A percentile compares a stretch with the other conserved stretches of the same genome.
phyloP scores from a whole-genome alignment of 202 grass and related monocot species.

The Saccharum hybrid region DNA sequence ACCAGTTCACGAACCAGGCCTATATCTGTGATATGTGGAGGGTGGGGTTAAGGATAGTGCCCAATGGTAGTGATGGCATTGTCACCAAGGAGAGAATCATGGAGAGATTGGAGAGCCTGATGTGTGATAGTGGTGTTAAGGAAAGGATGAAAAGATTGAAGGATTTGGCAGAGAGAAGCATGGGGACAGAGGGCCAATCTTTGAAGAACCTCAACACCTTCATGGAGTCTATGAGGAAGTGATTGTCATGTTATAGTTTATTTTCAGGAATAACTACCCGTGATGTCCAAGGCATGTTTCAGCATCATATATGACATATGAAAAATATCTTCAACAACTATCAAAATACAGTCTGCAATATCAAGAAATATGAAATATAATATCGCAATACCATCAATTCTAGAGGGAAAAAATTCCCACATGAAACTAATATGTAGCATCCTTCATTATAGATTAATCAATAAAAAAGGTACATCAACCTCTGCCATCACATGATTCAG shows the following conservation, averaged over 20 bases:
- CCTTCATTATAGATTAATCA: no score
- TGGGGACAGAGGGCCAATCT: slow-evolving; percentile 24
- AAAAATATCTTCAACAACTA: no score
- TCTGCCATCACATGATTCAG: no score
- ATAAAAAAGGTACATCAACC: no score
- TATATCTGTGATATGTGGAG: slow-evolving; percentile 53
- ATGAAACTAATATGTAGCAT: no score
- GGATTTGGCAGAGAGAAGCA: not conserved
- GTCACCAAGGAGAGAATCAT: slow-evolving; percentile 9
- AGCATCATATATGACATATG: no score
- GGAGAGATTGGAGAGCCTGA: slow-evolving; percentile 4
- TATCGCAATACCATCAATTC: no score
- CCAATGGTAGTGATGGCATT: not conserved
- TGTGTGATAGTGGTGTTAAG: slow-evolving; percentile 3
- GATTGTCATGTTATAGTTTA: not conserved
- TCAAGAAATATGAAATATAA: no score
- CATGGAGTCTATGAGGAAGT: slow-evolving; percentile 9
- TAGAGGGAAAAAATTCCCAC: no score
- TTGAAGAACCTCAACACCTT: slow-evolving; percentile 20
- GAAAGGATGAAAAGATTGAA: slow-evolving; percentile 15
- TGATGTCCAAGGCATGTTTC: no score
- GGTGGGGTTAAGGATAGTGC: slow-evolving; percentile 26
- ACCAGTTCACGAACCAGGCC: slow-evolving; percentile 50
- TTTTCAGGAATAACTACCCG: no score
- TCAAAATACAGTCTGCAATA: no score